Conservation (phyloP, 768 basidiomycete species). For the Suillus sp. region DNA sequence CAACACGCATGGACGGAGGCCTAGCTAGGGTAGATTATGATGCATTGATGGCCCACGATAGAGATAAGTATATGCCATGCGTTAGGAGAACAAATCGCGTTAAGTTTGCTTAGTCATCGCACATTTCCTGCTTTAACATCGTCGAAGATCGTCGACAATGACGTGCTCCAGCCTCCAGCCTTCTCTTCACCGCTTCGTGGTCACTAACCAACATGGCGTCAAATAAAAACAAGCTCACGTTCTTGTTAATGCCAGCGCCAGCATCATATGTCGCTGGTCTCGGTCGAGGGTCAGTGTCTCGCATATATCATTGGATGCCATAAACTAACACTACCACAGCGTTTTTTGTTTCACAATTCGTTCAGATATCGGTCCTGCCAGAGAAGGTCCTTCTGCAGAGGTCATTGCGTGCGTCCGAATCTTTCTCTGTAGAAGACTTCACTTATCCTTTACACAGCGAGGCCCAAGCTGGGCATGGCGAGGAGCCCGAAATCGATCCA, state of each 20-base stretch:
- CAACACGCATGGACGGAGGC: too few relatives aligned
- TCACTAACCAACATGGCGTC: slow-evolving; percentile 40
- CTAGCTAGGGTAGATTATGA: too few relatives aligned
- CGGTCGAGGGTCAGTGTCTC: slow-evolving; percentile 78
- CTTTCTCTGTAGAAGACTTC: background rate
- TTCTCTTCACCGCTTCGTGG: too few relatives aligned
- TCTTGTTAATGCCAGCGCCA: slow-evolving; percentile 90
- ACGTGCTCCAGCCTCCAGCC: background rate
- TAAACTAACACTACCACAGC: slow-evolving; percentile 46
- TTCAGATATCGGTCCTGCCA: slow-evolving; percentile 97
- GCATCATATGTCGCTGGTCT: slow-evolving; percentile 99
- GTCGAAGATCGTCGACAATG: background rate
- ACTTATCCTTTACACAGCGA: slow-evolving; percentile 53
- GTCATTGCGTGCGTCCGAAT: slow-evolving; percentile 69
- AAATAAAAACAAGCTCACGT: slow-evolving; percentile 80
- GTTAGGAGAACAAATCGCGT: background rate
- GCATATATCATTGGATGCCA: background rate
- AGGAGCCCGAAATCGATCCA: slow-evolving; percentile 85
- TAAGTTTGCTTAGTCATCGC: background rate
- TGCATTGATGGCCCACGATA: too few relatives aligned
- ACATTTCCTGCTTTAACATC: too few relatives aligned
- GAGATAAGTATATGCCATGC: too few relatives aligned
- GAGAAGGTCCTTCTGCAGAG: slow-evolving; percentile 93
- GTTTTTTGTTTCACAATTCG: slow-evolving; percentile 97
- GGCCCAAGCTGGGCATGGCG: slow-evolving; percentile 82